Evolutionary conservation across 1,284 basidiomycete species (phyloP).

Genomic region (Cryptococcus sp.): DNA sequence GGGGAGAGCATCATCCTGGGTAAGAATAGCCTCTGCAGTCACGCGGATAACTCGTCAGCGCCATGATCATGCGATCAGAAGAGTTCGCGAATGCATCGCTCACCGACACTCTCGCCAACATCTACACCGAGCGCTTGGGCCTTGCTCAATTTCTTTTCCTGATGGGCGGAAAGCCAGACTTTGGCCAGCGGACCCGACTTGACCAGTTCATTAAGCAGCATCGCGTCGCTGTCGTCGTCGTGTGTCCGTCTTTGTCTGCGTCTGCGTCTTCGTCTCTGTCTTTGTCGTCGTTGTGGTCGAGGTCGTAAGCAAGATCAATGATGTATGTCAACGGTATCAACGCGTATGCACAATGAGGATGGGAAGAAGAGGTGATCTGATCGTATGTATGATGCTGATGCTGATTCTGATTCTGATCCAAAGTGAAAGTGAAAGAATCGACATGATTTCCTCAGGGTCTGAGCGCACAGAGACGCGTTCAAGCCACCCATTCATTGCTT

Average conservation of each 20-base stretch:
- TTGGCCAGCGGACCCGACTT: conserved; percentile 91
- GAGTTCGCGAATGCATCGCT: conserved; percentile 36
- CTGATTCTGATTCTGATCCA: background rate
- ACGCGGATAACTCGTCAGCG: background rate
- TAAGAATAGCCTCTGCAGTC: conserved; percentile 71
- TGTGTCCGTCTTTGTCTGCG: background rate
- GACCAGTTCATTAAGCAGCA: conserved; percentile 91
- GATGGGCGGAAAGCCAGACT: conserved; percentile 98
- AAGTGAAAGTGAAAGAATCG: background rate
- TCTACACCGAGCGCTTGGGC: conserved; percentile 90
- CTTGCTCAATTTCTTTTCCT: conserved; percentile 97
- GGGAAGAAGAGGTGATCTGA: background rate
- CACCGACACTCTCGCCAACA: conserved; percentile 89
- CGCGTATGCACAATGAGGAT: background rate
- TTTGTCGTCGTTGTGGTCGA: background rate
- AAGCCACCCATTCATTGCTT: background rate
- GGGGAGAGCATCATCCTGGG: conserved; percentile 79
- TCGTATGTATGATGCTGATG: background rate
- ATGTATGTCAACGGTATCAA: too few species aligned
- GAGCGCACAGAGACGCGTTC: background rate
- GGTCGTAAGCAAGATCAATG: background rate
- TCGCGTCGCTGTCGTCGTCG: conserved; percentile 19
- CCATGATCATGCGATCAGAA: background rate
- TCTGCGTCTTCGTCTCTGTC: background rate
- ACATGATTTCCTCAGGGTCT: conserved; percentile 5